These are phyloP conservation scores for Triticum timopheevii DNA, from an alignment of 176 grass and related monocot species.

Conservation along the genomic window DNA sequence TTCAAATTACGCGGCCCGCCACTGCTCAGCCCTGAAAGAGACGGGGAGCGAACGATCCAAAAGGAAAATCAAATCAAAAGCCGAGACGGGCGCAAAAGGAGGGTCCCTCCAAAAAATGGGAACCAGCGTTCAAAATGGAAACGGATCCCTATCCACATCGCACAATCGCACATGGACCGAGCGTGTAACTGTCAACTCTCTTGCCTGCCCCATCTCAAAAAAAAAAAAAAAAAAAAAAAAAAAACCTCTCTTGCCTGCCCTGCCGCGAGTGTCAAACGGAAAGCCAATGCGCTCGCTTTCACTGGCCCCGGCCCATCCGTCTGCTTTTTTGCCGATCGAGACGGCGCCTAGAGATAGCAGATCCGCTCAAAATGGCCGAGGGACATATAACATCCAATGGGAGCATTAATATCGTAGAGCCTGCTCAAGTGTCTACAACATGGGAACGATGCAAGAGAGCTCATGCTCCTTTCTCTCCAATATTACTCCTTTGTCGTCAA, in stretches of 20 bases:
- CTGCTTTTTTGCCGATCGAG: not conserved
- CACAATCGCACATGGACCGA: not conserved
- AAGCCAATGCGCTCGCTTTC: conserved; percentile 23
- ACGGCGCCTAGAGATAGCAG: not conserved
- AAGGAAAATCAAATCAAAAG: not conserved
- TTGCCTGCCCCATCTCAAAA: not conserved
- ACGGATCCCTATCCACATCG: conserved; percentile 20
- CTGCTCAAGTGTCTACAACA: not conserved
- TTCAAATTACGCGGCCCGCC: not conserved
- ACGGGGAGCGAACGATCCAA: not conserved
- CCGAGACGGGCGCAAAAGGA: not conserved
- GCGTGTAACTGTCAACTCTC: conserved; percentile 27
- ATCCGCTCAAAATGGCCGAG: not conserved
- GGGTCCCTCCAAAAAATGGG: conserved; percentile 24
- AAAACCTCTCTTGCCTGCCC: not conserved
- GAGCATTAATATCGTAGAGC: not conserved
- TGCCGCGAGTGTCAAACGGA: not conserved
- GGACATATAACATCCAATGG: not conserved
- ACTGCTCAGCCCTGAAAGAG: conserved; percentile 17
- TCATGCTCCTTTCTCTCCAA: not conserved
- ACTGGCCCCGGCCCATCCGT: not conserved
- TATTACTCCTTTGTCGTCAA: not conserved
- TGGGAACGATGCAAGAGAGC: not conserved
- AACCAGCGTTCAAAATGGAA: conserved; percentile 7
- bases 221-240: no score